phyloP scores from a whole-genome alignment of 768 basidiomycete species.

The Lactarius sp. region DNA sequence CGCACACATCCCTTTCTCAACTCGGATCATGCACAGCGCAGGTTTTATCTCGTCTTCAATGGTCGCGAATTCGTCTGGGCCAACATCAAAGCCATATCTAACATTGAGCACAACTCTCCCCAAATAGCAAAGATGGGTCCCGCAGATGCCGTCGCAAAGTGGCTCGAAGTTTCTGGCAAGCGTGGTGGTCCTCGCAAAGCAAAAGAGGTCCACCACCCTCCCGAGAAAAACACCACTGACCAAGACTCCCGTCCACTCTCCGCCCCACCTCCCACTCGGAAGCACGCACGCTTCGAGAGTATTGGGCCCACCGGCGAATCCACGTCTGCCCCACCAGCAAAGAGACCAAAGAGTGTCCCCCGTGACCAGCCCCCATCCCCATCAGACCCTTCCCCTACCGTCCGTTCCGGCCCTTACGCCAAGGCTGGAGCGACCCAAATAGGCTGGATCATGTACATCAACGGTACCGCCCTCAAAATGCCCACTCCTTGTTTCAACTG shows the following conservation, averaged over 20 bases:
- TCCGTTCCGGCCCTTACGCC: conserved; percentile 13
- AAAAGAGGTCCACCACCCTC: neutral
- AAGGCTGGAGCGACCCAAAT: conserved; percentile 13
- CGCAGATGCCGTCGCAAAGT: conserved; percentile 17
- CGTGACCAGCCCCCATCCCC: neutral
- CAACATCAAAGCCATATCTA: conserved; percentile 15
- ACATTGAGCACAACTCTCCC: neutral
- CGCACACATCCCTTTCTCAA: conserved; percentile 18
- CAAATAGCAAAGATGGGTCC: conserved; percentile 8
- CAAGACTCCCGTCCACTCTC: neutral
- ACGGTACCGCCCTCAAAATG: conserved; percentile 11
- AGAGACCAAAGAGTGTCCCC: neutral
- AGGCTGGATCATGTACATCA: conserved; percentile 18
- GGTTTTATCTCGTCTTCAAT: conserved; percentile 18
- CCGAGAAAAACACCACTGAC: neutral
- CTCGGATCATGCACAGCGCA: conserved; percentile 20
- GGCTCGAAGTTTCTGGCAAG: conserved; percentile 13
- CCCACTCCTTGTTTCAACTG: conserved; percentile 6
- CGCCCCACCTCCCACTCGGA: neutral
- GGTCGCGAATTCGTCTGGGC: conserved; percentile 14
- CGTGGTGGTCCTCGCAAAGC: conserved; percentile 1
- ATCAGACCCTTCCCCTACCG: neutral
- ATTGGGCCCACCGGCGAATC: neutral
- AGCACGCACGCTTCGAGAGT: neutral
- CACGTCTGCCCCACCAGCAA: conserved; percentile 12